phyloP scores from a whole-genome alignment of 805 yeast species.

The Candida jianshihensis region DNA sequence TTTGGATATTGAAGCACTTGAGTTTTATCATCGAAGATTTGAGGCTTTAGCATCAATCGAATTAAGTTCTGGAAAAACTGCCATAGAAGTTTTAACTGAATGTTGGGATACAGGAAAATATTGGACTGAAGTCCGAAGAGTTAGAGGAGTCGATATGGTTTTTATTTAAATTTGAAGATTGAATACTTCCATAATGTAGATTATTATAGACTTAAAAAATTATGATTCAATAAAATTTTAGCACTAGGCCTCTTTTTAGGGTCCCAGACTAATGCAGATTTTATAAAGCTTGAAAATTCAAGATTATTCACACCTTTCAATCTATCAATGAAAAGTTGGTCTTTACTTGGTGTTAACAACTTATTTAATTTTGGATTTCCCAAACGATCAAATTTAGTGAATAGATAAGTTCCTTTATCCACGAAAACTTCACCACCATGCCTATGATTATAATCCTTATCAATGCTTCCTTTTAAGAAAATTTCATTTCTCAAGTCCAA shows the following conservation, averaged over 20 bases:
- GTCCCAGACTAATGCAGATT: conserved; percentile 32
- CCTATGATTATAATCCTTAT: conserved; percentile 10
- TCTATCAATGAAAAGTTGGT: conserved; percentile 14
- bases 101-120: conserved; percentile 49
- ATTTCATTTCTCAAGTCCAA: conserved; percentile 33
- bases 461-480: conserved; percentile 28
- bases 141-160: conserved; percentile 38
- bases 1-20: conserved; percentile 25
- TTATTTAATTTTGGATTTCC: conserved; percentile 19
- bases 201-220: conserved; percentile 27
- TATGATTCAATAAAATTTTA: conserved; percentile 42
- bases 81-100: conserved; percentile 34
- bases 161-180: conserved; percentile 27
- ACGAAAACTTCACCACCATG: conserved; percentile 4
- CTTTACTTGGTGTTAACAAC: conserved; percentile 8
- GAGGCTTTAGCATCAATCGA: conserved; percentile 31
- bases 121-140: conserved; percentile 44
- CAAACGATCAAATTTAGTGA: conserved; percentile 27
- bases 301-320: conserved; percentile 6
- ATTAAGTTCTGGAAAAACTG: conserved; percentile 16
- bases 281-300: conserved; percentile 22
- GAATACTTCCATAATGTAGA: not conserved
- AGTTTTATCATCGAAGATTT: conserved; percentile 32
- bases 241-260: conserved; percentile 53
- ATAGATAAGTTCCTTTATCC: conserved; percentile 27